Percentiles rank a stretch among this genome's conserved stretches.
These are phyloP conservation scores for Phycomyces blakesleeanus DNA, from an alignment of 192 early-diverging fungal species.

Conservation along the genomic window DNA sequence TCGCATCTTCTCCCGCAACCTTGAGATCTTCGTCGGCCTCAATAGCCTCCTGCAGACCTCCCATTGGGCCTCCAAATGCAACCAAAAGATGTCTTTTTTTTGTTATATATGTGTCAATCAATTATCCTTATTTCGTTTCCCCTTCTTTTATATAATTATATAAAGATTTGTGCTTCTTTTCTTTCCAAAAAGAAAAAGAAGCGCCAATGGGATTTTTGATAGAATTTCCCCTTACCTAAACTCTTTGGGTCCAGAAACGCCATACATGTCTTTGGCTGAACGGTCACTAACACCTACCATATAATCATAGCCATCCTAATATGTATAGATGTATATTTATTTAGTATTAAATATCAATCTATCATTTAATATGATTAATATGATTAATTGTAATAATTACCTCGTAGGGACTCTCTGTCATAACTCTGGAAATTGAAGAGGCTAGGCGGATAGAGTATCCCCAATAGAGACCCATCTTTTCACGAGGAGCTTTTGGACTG, in stretches of 20 bases:
- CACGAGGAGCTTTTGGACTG: conserved; percentile 55
- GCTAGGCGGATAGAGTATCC: conserved; percentile 65
- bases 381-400: too few relatives aligned
- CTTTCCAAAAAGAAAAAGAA: neutral
- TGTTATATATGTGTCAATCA: neutral
- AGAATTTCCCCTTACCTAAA: neutral
- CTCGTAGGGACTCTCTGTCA: conserved; percentile 54
- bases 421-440: conserved; percentile 51
- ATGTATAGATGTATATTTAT: neutral
- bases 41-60: conserved; percentile 60
- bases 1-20: conserved; percentile 49
- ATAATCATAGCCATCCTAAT: conserved; percentile 60
- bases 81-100: conserved; percentile 51
- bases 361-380: too few relatives aligned
- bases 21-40: conserved; percentile 59
- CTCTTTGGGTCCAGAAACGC: neutral
- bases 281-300: conserved; percentile 60
- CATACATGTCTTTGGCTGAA: conserved; percentile 30
- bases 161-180: conserved; percentile 26
- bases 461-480: conserved; percentile 63
- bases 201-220: too few relatives aligned
- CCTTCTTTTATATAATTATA: neutral
- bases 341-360: neutral
- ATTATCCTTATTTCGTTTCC: neutral
- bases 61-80: conserved; percentile 61